phyloP scores from a whole-genome alignment of 1,284 basidiomycete species.

The Heterobasidion irregulare region DNA sequence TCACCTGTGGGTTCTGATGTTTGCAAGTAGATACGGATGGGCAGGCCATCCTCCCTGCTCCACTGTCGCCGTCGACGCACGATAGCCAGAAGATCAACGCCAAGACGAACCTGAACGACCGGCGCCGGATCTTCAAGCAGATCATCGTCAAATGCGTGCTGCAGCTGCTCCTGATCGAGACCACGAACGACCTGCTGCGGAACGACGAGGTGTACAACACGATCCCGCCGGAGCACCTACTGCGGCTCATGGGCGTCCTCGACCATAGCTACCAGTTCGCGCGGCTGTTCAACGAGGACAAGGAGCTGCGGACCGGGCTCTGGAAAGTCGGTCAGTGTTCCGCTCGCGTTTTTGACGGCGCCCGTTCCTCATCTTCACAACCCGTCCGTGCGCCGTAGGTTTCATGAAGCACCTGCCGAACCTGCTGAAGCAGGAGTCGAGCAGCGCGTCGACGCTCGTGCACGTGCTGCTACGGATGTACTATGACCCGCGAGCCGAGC shows the following conservation, averaged over 20 bases:
- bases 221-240: conserved; percentile 89
- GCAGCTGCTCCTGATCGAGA: conserved; percentile 95
- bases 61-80: conserved; percentile 52
- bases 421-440: conserved; percentile 96
- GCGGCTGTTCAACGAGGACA: conserved; percentile 96
- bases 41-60: conserved; percentile 71
- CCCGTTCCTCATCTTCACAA: neutral
- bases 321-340: conserved; percentile 94
- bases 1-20: conserved; percentile 2
- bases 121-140: conserved; percentile 93
- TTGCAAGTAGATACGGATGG: conserved; percentile 46
- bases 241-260: conserved; percentile 90
- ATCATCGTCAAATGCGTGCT: conserved; percentile 99
- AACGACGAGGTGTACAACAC: conserved; percentile 89
- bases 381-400: conserved; percentile 35
- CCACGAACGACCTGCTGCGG: conserved; percentile 91
- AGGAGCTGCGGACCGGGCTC: conserved; percentile 90
- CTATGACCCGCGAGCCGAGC: conserved; percentile 80
- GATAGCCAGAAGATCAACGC: conserved; percentile 40
- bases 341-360: neutral
- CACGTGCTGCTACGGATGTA: conserved; percentile 93
- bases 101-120: conserved; percentile 55
- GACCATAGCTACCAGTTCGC: conserved; percentile 98
- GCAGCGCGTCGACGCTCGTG: conserved; percentile 91
- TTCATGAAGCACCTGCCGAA: conserved; percentile 99